A percentile compares a stretch with the other conserved stretches of the same genome.
Conservation (phyloP, 306 rosid species). For the Dalbergia cochinchinensis region DNA sequence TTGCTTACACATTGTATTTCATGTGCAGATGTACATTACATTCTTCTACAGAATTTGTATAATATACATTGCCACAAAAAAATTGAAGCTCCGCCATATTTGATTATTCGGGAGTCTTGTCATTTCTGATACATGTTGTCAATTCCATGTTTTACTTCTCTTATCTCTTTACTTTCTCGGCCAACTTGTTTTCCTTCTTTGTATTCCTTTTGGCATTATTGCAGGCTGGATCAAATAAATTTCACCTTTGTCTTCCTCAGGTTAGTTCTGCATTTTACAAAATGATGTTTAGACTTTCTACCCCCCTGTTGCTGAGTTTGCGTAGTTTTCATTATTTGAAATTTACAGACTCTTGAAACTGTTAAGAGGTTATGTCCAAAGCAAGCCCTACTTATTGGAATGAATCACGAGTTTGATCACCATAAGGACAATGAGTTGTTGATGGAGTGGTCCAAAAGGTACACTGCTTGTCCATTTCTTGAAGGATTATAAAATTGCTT, state of each 20-base stretch:
- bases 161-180: constrained; percentile 31
- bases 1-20: constrained; percentile 9
- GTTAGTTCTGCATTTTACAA: constrained; percentile 48
- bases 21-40: neutral
- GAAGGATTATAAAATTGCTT: constrained; percentile 20
- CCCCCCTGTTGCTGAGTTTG: constrained; percentile 26
- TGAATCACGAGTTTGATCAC: constrained; percentile 85
- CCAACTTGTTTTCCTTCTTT: constrained; percentile 21
- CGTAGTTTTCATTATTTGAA: constrained; percentile 29
- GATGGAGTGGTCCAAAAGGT: constrained; percentile 81
- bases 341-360: constrained; percentile 80
- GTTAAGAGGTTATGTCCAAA: constrained; percentile 82
- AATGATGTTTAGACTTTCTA: constrained; percentile 28
- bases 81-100: constrained; percentile 2
- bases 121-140: constrained; percentile 16
- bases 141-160: constrained; percentile 4
- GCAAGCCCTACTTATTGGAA: constrained; percentile 74
- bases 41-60: constrained; percentile 4
- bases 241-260: constrained; percentile 88
- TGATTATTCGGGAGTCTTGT: neutral
- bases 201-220: constrained; percentile 40
- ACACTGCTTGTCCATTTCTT: constrained; percentile 42
- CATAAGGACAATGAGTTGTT: constrained; percentile 77
- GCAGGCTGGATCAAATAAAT: constrained; percentile 76
- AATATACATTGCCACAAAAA: neutral